These are phyloP conservation scores for Silene conica DNA, from an alignment of 148 eudicot species.

Conservation along the genomic window DNA sequence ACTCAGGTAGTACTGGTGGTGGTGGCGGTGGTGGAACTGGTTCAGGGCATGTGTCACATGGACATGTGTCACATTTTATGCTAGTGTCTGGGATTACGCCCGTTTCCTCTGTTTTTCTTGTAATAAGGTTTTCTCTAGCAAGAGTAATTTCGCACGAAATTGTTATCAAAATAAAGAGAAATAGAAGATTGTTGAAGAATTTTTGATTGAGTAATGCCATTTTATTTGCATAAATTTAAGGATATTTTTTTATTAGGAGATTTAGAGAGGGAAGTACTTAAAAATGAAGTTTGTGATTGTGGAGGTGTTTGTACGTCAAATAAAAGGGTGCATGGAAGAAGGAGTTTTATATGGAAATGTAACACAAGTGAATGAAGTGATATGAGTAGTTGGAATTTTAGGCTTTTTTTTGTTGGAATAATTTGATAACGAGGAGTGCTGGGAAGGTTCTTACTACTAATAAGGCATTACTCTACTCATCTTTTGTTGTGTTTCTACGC, in stretches of 20 bases:
- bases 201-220: constrained; percentile 14
- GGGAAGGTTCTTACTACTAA: constrained; percentile 22
- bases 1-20: constrained; percentile 28
- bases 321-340: constrained; percentile 12
- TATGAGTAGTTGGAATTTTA: constrained; percentile 16
- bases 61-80: constrained; percentile 50
- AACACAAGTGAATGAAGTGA: background rate
- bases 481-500: constrained; percentile 16
- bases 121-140: background rate
- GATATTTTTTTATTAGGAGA: background rate
- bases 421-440: constrained; percentile 10
- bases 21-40: constrained; percentile 32
- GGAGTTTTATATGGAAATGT: constrained; percentile 19
- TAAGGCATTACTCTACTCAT: background rate
- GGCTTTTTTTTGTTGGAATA: constrained; percentile 20
- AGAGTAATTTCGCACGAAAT: constrained; percentile 11
- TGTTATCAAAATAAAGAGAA: constrained; percentile 18
- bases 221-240: constrained; percentile 18
- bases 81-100: constrained; percentile 26
- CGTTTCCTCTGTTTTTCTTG: constrained; percentile 21
- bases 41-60: constrained; percentile 38
- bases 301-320: constrained; percentile 4
- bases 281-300: too few species aligned
- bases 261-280: background rate
- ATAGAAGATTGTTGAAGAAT: background rate